Conservation (phyloP, 768 basidiomycete species). For the Saitozyma podzolica region DNA sequence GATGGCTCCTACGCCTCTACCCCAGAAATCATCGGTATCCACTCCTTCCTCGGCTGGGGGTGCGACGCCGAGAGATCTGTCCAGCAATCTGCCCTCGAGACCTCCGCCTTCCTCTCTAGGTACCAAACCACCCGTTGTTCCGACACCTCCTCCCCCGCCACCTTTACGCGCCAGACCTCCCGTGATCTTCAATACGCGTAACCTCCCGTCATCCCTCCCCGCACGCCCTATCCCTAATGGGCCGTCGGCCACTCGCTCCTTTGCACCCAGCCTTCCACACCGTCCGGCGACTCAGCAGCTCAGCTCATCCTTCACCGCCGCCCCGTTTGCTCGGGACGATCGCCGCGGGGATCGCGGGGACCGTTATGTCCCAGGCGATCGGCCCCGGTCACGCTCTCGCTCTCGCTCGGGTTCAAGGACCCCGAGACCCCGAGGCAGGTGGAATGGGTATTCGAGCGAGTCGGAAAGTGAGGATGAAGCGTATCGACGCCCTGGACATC, state of each 20-base stretch:
- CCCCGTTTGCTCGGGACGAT: constrained; percentile 24
- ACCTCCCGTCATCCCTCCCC: not conserved
- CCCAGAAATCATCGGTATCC: constrained; percentile 10
- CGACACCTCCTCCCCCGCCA: no score
- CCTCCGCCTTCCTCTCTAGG: no score
- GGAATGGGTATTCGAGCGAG: no score
- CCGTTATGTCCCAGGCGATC: not conserved
- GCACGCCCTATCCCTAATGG: not conserved
- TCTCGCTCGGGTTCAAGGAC: constrained; percentile 5
- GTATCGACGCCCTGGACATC: constrained; percentile 7
- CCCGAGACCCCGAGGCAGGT: no score
- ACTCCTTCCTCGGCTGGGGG: constrained; percentile 2
- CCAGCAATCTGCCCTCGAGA: not conserved
- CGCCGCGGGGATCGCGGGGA: not conserved
- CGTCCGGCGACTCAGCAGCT: constrained; percentile 24
- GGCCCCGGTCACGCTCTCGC: constrained; percentile 4
- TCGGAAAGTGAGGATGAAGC: no score
- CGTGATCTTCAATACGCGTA: no score
- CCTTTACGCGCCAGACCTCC: no score
- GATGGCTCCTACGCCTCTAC: constrained; percentile 9
- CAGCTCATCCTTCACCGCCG: constrained; percentile 35
- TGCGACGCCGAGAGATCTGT: not conserved
- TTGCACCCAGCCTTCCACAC: not conserved
- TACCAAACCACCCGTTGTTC: no score
- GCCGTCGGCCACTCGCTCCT: not conserved